phyloP scores from a whole-genome alignment of 805 yeast species.

The Wickerhamomyces hampshirensis region DNA sequence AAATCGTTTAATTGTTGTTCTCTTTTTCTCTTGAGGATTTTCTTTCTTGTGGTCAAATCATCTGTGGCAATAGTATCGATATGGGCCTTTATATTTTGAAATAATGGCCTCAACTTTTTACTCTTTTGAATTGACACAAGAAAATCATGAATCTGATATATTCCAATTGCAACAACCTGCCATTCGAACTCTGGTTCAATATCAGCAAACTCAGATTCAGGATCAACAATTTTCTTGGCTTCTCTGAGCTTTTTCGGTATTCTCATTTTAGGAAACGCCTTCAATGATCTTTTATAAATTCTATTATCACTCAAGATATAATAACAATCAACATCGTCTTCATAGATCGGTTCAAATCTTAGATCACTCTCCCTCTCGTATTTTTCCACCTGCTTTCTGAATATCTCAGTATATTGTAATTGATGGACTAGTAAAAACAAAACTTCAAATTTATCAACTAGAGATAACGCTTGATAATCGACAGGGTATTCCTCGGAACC shows the following conservation, averaged over 20 bases:
- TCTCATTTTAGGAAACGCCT: slow-evolving; percentile 26
- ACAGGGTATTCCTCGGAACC: slow-evolving; percentile 24
- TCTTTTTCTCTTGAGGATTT: slow-evolving; percentile 49
- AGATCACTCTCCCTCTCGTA: slow-evolving; percentile 26
- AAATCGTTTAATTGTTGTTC: slow-evolving; percentile 60
- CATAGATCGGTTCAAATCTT: slow-evolving; percentile 29
- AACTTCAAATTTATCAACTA: slow-evolving; percentile 46
- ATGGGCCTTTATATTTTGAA: slow-evolving; percentile 26
- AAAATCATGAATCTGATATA: slow-evolving; percentile 37
- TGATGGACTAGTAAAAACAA: slow-evolving; percentile 40
- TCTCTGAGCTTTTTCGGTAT: slow-evolving; percentile 31
- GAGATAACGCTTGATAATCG: slow-evolving; percentile 36
- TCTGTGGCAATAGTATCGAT: slow-evolving; percentile 33
- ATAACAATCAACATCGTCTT: slow-evolving; percentile 22
- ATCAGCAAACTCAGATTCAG: slow-evolving; percentile 22
- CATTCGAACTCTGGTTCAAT: slow-evolving; percentile 36
- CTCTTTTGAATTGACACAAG: slow-evolving; percentile 24
- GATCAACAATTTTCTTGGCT: slow-evolving; percentile 27
- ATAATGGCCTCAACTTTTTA: slow-evolving; percentile 29
- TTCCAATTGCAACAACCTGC: slow-evolving; percentile 38
- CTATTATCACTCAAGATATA: slow-evolving; percentile 47
- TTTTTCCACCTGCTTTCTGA: slow-evolving; percentile 44
- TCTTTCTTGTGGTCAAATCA: slow-evolving; percentile 51
- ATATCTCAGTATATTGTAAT: slow-evolving; percentile 38
- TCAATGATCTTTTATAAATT: slow-evolving; percentile 37